Evolutionary conservation across 768 basidiomycete species (phyloP), one percentile per base, ranked within the genome.

Genomic region (Leccinellum rugosiceps): DNA sequence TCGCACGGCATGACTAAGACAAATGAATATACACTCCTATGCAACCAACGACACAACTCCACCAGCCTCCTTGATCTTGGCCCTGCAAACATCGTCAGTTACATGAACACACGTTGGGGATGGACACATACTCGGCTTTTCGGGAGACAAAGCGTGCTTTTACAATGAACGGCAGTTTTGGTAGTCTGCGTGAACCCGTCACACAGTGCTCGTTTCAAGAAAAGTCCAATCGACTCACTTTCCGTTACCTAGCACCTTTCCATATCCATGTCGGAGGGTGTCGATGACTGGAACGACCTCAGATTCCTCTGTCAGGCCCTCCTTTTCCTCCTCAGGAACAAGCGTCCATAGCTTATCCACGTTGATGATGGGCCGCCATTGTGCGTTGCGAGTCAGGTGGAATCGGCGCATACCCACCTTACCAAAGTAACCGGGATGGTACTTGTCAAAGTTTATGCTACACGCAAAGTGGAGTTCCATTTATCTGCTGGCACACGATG

Each of bases 351-450:
- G 83, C 80, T 95, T 95, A 84, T 98, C 97, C 75, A 98, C 87
- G 80, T 99, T 99, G 88, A 99, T 92, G 73, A 88, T 90, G 19
- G 96, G 94, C 62, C 89, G 85, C 94, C 93, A 97, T 77, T 86
- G 81, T 65, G 82, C 76, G 77, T 97, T 97, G 77, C 87, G 88
- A 55, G 91, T 94, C 62, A 94, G 77, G 76, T 99, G 97, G 91
- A 90, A 99, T 77, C 88, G 88, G 74, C 97, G 87, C 96, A 99
- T 99, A 92, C 97, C 97, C 75, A 96, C 93, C 80, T 98, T 98
- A 83, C 95, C 95, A 76, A 96, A 98, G 93, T 98, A 98, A 91
- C 95, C 95, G 76, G 94, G 94, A 80, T 98, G 95, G 89, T 94
- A 98, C 80, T 96, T 96, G 78, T 96, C 94, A 72, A 96, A 92